These are phyloP conservation scores for Porphyrellus cyaneotinctus DNA, from an alignment of 768 basidiomycete species.

Conservation along the genomic window DNA sequence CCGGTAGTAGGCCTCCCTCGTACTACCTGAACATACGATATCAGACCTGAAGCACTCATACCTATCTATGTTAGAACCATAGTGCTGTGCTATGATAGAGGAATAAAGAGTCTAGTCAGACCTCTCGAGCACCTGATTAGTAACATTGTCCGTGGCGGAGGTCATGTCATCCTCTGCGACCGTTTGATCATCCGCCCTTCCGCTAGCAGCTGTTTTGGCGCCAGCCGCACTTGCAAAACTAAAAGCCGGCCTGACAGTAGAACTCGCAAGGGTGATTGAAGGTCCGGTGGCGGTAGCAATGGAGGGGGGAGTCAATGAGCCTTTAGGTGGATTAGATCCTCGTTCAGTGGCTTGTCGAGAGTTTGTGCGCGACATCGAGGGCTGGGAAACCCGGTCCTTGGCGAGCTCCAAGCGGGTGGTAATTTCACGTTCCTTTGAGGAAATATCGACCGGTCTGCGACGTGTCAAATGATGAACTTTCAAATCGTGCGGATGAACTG, in stretches of 20 bases:
- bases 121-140: conserved; percentile 17
- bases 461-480: conserved; percentile 6
- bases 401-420: conserved; percentile 52
- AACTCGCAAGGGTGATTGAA: conserved; percentile 30
- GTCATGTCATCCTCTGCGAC: conserved; percentile 4
- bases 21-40: background rate
- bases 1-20: conserved; percentile 15
- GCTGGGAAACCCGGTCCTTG: conserved; percentile 34
- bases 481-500: conserved; percentile 20
- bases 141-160: conserved; percentile 4
- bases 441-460: conserved; percentile 80
- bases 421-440: conserved; percentile 71
- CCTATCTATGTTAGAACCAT: conserved; percentile 1
- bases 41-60: background rate
- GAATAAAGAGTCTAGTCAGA: conserved; percentile 17
- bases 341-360: conserved; percentile 48
- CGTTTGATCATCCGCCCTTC: conserved; percentile 19
- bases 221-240: conserved; percentile 81
- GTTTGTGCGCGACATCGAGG: conserved; percentile 49
- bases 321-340: conserved; percentile 27
- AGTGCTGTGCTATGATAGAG: conserved; percentile 11
- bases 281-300: conserved; percentile 13
- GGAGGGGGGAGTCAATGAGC: conserved; percentile 29
- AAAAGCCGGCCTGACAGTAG: conserved; percentile 63
- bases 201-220: conserved; percentile 17